These are phyloP conservation scores for Biscogniauxia mediterranea DNA, from an alignment of 2,329 filamentous ascomycete genomes.

Conservation along the genomic window DNA sequence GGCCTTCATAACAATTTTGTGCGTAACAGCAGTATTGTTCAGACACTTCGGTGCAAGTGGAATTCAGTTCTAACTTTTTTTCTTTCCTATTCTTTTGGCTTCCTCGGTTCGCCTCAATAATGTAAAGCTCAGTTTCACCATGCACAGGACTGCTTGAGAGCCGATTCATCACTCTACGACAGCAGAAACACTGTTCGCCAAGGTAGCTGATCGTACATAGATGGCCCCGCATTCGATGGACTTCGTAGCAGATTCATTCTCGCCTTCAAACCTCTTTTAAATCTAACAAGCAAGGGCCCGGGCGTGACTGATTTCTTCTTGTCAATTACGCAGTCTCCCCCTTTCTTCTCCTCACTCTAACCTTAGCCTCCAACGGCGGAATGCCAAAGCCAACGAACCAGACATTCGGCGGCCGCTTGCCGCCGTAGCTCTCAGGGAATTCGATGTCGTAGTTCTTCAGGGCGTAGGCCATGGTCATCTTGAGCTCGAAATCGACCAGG, in stretches of 20 bases:
- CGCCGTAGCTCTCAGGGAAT: conserved; percentile 19
- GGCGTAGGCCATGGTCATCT: conserved; percentile 32
- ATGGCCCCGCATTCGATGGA: background rate
- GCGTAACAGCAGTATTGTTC: background rate
- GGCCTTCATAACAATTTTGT: background rate
- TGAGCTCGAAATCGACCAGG: conserved; percentile 39
- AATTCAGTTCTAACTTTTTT: background rate
- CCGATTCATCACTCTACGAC: too few species aligned
- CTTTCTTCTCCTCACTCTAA: conserved; percentile 18
- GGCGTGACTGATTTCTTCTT: background rate
- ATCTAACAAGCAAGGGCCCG: background rate
- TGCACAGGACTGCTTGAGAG: too few species aligned
- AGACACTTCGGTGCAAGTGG: background rate
- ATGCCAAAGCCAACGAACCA: conserved; percentile 19
- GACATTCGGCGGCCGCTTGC: conserved; percentile 19
- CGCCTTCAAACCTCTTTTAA: background rate
- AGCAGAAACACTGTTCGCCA: too few species aligned
- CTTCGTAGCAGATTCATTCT: background rate
- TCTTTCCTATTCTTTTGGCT: too few species aligned
- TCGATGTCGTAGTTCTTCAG: conserved; percentile 37
- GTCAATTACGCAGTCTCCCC: background rate
- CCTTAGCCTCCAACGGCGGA: conserved; percentile 17
- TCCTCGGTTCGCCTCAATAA: background rate
- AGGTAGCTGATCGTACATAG: background rate
- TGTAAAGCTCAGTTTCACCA: background rate